Conservation (phyloP, 2,329 filamentous ascomycete genomes). For the Fusarium bulbicola region DNA sequence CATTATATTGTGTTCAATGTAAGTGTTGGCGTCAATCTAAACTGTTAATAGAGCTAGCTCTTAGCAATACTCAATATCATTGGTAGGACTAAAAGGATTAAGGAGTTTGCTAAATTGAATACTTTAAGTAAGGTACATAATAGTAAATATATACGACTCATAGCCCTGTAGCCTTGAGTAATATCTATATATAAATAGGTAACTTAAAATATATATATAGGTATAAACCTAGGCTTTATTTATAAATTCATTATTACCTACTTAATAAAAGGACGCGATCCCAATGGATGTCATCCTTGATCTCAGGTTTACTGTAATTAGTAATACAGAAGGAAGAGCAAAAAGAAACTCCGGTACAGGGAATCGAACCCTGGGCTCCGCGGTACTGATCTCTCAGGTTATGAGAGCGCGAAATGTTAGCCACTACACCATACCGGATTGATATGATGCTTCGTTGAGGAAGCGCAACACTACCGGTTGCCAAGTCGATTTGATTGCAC, state of each 20-base stretch:
- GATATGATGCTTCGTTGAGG: not conserved
- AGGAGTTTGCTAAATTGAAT: not conserved
- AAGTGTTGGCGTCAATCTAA: not conserved
- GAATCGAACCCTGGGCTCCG: not conserved
- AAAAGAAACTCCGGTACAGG: not conserved
- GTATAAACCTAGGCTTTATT: not conserved
- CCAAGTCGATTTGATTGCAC: not conserved
- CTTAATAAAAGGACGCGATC: not conserved
- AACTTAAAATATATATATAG: not conserved
- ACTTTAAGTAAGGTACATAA: not conserved
- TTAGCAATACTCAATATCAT: not conserved
- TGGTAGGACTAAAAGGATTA: not conserved
- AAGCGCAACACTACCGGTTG: rapidly evolving
- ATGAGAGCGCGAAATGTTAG: constrained; percentile 48
- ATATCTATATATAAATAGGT: not conserved
- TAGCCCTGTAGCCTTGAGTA: not conserved
- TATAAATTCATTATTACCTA: not conserved
- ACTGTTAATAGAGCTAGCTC: not conserved
- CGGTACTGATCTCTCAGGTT: not conserved
- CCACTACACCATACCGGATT: constrained; percentile 47
- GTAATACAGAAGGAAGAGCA: not conserved
- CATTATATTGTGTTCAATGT: not conserved
- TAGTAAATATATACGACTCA: not conserved
- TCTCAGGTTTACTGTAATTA: not conserved
- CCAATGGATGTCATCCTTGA: not conserved